Evolutionary conservation across 768 basidiomycete genomes (phyloP), one percentile per base, ranked within the genome.

Genomic region (Boletellus ananas): DNA sequence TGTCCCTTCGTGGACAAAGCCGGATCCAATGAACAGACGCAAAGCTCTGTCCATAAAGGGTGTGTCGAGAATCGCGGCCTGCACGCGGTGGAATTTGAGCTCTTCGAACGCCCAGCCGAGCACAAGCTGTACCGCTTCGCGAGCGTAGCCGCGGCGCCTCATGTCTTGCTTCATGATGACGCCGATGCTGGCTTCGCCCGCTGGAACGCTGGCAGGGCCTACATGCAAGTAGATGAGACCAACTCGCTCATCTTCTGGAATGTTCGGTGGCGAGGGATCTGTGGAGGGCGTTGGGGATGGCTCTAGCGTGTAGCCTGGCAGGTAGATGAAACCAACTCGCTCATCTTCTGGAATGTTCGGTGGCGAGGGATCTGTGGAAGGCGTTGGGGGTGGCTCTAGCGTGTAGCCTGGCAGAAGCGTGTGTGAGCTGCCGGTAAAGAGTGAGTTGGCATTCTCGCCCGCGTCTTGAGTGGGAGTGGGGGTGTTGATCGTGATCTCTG

Each of bases 1-100:
- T 9, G 73, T 79, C 40, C 86, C 86, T 65, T 89, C 86, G 51
- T 82, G 78, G 7, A 64, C 63, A 59, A 89, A 86, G 9, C 80
- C 79, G 47, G 51, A 46, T 1, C 65, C 61, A 8, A 79, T 74
- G 55, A 86, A 81, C 12, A 85, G 60, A 14, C 68, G 68, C 23
- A 78, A 57, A 1, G 74, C 74, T 27, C 61, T 64, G 25, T 79
- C 71, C 51, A 75, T 78, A 20, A 62, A 61, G 4, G 74, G 65
- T 29, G 70, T 63, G 42, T 79, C 73, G 11, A 80, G 64, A 14
- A 87, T 60, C 4, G 76, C 72, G 1, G 61, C 70, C 34, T 70
- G 68, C 3, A 69, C 55, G 33, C 68, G 70, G 29, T 70, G 68
- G 52, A 71, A 70, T 21, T 55, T 55, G 57, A 70, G 50, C 0